Conservation (phyloP, 192 early-diverging fungal genomes). For the Lobosporangium transversale region DNA sequence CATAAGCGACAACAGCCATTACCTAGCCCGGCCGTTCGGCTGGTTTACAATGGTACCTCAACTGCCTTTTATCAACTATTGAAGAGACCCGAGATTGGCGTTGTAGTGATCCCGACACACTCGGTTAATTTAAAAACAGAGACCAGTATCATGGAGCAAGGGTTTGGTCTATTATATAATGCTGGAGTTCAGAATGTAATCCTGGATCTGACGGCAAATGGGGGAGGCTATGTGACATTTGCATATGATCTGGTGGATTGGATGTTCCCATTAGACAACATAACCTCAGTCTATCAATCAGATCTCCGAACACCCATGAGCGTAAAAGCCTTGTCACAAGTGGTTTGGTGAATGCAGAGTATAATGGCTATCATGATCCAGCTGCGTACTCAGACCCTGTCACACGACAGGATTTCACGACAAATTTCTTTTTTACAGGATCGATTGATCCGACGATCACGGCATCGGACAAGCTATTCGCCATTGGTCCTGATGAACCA, state of each 20-base stretch:
- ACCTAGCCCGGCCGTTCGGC: not conserved
- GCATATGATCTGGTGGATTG: conserved; percentile 36
- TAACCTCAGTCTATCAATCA: conserved; percentile 30
- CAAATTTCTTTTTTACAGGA: conserved; percentile 37
- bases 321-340: conserved; percentile 36
- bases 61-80: conserved; percentile 40
- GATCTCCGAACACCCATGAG: conserved; percentile 29
- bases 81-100: conserved; percentile 24
- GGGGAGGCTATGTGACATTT: conserved; percentile 16
- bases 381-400: conserved; percentile 15
- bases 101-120: conserved; percentile 44
- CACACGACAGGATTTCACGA: conserved; percentile 1
- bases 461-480: conserved; percentile 7
- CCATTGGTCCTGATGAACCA: conserved; percentile 33
- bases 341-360: conserved; percentile 17
- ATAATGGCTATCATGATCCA: conserved; percentile 33
- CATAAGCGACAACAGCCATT: conserved; percentile 11
- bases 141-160: not conserved
- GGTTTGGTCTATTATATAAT: conserved; percentile 4
- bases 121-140: conserved; percentile 20
- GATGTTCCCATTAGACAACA: conserved; percentile 33
- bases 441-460: conserved; percentile 3
- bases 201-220: conserved; percentile 38
- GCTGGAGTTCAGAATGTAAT: conserved; percentile 32
- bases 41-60: conserved; percentile 27